Base-by-base conservation (phyloP, 2,329 filamentous ascomycete genomes). In the Alternaria solani region DNA sequence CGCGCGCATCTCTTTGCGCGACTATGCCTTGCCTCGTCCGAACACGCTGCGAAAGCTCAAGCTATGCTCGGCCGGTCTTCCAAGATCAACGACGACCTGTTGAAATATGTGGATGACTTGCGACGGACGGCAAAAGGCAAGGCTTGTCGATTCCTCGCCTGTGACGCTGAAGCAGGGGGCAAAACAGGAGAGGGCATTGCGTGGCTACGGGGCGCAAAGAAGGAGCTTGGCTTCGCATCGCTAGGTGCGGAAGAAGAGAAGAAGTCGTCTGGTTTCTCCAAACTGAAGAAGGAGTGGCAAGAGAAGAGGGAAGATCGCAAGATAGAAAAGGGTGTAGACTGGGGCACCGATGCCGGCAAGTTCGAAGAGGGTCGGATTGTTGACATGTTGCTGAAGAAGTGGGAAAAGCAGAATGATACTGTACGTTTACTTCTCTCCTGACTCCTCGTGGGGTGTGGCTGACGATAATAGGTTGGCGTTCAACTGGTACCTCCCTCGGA, bases 381-480 rank as follows among this genome's bases (percentile, higher is more conserved):
- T 52, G 91, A 95, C 70, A 92, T 95, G 88, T 81, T 99, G 34
- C 87, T 96, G 69, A 85, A 84, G 38, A 97, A 97, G 76, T 97
- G 95, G 94, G 88, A 87, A 63, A 95, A 93, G 80, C 88, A 93
- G 79, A 99, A 99, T 74, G 93, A 97, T 78, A 96, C 92, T 18
- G 92, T 96, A 80, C 81, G 87, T 77, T 16, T 4, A 9, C 16
- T 25, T 49, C 14, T 2, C 5, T n/a, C 14, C 41, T 3, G 14
- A 11, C 11, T 8, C 32, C 26, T 18, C 8, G 26, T 11, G 30
- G 51, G 18, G 56, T 34, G 11, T 65, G 44, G 62, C 51, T 41
- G 26, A 23, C 42, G 18, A 9, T 30, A 46, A 9, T 62, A 94
- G 88, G 89, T 97, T 70, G 92, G 94, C 61, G 90, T 93, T 0